Base-by-base conservation (phyloP, 1,284 basidiomycete genomes). In the Rhodotorula sp. region DNA sequence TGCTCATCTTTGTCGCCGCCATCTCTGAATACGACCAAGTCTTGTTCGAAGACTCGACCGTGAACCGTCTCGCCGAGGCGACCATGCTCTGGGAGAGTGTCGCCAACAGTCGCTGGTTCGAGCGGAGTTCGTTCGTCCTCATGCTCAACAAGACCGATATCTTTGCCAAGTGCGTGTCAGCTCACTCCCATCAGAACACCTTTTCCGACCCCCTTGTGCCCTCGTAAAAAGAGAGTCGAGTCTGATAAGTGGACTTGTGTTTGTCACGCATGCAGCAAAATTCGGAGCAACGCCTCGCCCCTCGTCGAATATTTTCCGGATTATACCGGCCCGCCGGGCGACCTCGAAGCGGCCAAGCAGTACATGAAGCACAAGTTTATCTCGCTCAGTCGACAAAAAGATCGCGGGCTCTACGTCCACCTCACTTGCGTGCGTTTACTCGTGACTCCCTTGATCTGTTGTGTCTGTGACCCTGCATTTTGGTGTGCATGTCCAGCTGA, bases 81-180 rank as follows among this genome's bases (percentile, higher is more conserved):
- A 56, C 49, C 30, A 68, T 71, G 62, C 60, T 72, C 30, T 75
- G 72, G 62, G 64, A 73, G 51, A 63, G 59, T 20, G 73, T 73
- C 45, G 64, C 71, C 7, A 53, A 26, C 6, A 71, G 69, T 17
- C 55, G 67, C 14, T 75, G 71, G 71, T 69, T 73, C 37, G 44
- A 60, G 6, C 59, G 58, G 58, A 60, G 45, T 14, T 60, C 65
- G 4, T 73, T 71, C 29, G 66, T 73, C 3, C 64, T 73, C 14
- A 62, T 72, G 67, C 70, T 76, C 24, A 75, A 71, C 64, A 75
- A 75, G 42, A 91, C 97, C 70, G 95, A 98, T 76, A 81, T 97
- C 24, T 95, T 95, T 84, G 80, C 96, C 66, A n/a, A 44, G 57
- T 65, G n/a, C 30, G 56, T 59, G 15, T 10, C 37, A 33, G 29